Conservation (phyloP, 495 filamentous ascomycete genomes). For the Aspergillus baeticus region DNA sequence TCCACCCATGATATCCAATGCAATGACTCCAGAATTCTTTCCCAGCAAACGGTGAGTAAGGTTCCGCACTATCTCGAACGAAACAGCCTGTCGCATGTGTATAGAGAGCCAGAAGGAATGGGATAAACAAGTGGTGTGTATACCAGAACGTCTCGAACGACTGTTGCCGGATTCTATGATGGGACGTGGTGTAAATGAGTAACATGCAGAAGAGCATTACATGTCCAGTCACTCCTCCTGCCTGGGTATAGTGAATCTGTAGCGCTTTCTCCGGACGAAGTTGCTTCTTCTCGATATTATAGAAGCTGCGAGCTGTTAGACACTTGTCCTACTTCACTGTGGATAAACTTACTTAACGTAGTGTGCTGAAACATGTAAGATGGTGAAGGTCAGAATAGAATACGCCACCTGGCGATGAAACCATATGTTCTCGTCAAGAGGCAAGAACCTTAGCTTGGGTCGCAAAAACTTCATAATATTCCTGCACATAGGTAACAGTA, state of each 20-base stretch:
- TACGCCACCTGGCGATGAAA: slow-evolving; percentile 97
- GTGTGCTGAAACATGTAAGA: slow-evolving; percentile 74
- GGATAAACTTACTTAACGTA: slow-evolving; percentile 83
- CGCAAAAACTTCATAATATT: slow-evolving; percentile 80
- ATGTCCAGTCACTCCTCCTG: slow-evolving; percentile 93
- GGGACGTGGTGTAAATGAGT: slow-evolving; percentile 95
- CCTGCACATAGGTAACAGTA: slow-evolving; percentile 91
- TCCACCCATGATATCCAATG: slow-evolving; percentile 93
- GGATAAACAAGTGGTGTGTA: slow-evolving; percentile 95
- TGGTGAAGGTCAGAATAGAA: slow-evolving; percentile 76
- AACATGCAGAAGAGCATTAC: slow-evolving; percentile 99
- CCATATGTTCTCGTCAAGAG: slow-evolving; percentile 93
- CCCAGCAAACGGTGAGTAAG: slow-evolving; percentile 82
- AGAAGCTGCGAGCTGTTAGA: slow-evolving; percentile 66
- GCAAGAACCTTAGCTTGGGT: slow-evolving; percentile 84
- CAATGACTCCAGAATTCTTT: slow-evolving; percentile 86
- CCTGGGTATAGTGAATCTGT: slow-evolving; percentile 89
- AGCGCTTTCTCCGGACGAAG: slow-evolving; percentile 77
- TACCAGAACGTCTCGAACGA: slow-evolving; percentile 99
- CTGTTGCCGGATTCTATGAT: slow-evolving; percentile 90
- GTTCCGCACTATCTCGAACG: slow-evolving; percentile 70
- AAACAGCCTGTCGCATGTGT: slow-evolving; percentile 97
- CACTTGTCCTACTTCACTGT: not conserved
- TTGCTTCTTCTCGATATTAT: slow-evolving; percentile 86
- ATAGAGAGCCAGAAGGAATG: slow-evolving; percentile 90